Evolutionary conservation across 208 protist genomes (phyloP).

Genomic region (Trypanosomatidae sp.): DNA sequence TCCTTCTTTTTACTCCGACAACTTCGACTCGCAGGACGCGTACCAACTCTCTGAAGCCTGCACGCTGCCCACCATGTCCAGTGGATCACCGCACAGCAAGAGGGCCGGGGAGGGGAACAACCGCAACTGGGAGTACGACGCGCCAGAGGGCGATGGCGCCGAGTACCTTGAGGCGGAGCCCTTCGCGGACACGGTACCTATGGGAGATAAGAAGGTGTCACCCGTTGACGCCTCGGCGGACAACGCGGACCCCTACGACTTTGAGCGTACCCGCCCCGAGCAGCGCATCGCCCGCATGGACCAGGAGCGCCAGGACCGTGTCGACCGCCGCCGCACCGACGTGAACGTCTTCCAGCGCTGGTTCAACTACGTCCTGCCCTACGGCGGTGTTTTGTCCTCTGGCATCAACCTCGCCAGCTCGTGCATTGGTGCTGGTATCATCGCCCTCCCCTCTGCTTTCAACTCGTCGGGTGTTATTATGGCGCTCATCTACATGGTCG

Average conservation of each 20-base stretch:
- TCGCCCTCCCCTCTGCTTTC: constrained; percentile 64
- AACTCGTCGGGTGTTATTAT: constrained; percentile 51
- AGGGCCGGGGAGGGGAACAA: not conserved
- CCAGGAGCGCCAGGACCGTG: constrained; percentile 26
- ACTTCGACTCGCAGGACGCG: too few relatives aligned
- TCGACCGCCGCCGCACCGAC: constrained; percentile 36
- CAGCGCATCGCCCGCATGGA: constrained; percentile 34
- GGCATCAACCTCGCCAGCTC: constrained; percentile 66
- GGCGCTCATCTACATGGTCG: constrained; percentile 56
- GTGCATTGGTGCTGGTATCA: constrained; percentile 68
- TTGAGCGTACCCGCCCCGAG: constrained; percentile 10
- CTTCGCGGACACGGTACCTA: not conserved
- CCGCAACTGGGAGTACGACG: constrained; percentile 23
- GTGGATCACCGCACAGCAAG: too few relatives aligned
- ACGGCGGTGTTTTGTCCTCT: constrained; percentile 55
- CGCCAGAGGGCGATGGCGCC: constrained; percentile 23
- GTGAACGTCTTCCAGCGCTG: constrained; percentile 19
- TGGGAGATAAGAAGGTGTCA: not conserved
- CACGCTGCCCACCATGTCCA: too few relatives aligned
- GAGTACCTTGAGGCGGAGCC: constrained; percentile 30
- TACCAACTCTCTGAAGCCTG: too few relatives aligned
- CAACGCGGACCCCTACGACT: not conserved
- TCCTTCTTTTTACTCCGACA: too few relatives aligned
- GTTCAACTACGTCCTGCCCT: constrained; percentile 46
- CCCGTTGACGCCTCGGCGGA: not conserved